Base-by-base conservation (phyloP, 2,329 filamentous ascomycete species). In the Rhynchosporium agropyri region DNA sequence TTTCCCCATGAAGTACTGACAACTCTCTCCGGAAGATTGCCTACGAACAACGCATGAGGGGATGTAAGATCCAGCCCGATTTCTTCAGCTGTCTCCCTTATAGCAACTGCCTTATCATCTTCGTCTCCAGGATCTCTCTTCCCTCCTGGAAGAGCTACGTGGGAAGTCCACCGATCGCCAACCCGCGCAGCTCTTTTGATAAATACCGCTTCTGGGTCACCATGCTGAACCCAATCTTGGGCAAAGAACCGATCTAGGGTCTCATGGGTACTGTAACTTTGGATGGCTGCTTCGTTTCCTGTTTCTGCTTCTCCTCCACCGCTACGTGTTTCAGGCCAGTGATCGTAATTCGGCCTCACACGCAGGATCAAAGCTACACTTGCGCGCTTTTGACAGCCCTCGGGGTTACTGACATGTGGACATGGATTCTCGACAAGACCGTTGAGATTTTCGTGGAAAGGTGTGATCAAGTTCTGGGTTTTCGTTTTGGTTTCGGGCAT, bases 151-250 rank as follows among this genome's bases (percentile, higher is more conserved):
- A 90, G 75, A 0, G 88, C 88, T 62, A 89, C 83, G 77, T 90
- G 88, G 3, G 84, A 83, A 1, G 85, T 89, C 88, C 88, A 90
- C 62, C 86, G 79, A 73, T 90, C 88, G 7, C 87, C 86, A 60
- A 81, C 79, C 43, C 88, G 79, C 3, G 86, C 81, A 2, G 88
- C 84, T 51, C 88, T 79, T 72, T 90, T 90, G 74, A 90, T 90
- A 73, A 90, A 89, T 3, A 90, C 78, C n/a, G 87, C 78, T 73
- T 90, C 88, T 0, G 87, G 84, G 65, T 87, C 84, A 29, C 87
- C 87, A 72, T 87, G 76, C 67, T 83, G 80, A 6, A 88, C 85
- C 88, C 88, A 90, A 15, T 80, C 73, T 68, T 87, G 85, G 1
- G 78, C 76, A 71, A 89, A 90, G 77, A 89, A 89, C 8, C 78